phyloP scores from a whole-genome alignment of 2,329 filamentous ascomycete species.

The Trichoderma oligosporum region DNA sequence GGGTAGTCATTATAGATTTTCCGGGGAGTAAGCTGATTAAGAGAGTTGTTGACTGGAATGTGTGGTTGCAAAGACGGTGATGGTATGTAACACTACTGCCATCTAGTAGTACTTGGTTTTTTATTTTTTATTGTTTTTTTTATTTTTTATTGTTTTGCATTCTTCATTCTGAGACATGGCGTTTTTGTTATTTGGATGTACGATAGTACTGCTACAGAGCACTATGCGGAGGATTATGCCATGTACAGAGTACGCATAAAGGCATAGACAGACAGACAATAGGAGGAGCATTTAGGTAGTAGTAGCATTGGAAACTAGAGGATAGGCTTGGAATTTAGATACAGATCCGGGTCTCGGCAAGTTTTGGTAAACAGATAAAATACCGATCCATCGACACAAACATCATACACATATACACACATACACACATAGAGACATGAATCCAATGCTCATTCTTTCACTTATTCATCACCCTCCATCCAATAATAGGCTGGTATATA shows the following conservation, averaged over 20 bases:
- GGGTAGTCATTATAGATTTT: constrained; percentile 49
- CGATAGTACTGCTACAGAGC: not conserved
- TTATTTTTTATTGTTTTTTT: too few relatives aligned
- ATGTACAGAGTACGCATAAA: too few relatives aligned
- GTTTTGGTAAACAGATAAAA: not conserved
- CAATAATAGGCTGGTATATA: constrained; percentile 12
- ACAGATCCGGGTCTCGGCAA: not conserved
- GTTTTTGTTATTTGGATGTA: not conserved
- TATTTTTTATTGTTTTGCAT: not conserved
- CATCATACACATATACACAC: not conserved
- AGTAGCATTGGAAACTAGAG: not conserved
- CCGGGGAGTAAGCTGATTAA: constrained; percentile 43
- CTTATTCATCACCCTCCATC: not conserved
- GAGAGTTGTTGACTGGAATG: constrained; percentile 41
- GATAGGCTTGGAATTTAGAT: not conserved
- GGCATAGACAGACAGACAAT: too few relatives aligned
- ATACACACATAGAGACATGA: not conserved
- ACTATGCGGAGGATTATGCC: too few relatives aligned
- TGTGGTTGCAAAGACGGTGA: constrained; percentile 23
- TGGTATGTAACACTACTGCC: not conserved
- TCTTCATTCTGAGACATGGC: constrained; percentile 2
- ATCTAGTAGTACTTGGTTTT: not conserved
- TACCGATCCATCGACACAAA: not conserved
- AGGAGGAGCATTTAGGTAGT: too few relatives aligned
- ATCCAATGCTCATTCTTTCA: not conserved